phyloP scores from a whole-genome alignment of 1,284 basidiomycete species.

The Serendipita sp. region DNA sequence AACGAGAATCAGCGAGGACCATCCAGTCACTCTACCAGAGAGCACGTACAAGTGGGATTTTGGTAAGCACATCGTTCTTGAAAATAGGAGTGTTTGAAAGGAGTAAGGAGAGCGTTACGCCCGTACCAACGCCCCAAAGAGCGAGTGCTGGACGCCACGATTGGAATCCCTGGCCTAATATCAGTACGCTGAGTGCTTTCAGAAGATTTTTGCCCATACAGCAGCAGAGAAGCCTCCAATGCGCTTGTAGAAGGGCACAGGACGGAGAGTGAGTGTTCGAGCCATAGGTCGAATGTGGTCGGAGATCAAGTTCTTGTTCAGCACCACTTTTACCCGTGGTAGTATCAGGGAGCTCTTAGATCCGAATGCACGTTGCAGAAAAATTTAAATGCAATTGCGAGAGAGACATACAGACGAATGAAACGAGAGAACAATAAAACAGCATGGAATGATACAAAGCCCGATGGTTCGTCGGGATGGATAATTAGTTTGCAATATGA shows the following conservation, averaged over 20 bases:
- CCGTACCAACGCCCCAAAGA: constrained; percentile 55
- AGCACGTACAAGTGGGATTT: constrained; percentile 40
- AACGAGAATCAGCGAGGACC: constrained; percentile 1
- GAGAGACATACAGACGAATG: too few species aligned
- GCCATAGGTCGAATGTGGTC: not conserved
- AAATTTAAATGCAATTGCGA: too few species aligned
- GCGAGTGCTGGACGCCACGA: constrained; percentile 45
- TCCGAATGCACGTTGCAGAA: too few species aligned
- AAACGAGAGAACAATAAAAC: too few species aligned
- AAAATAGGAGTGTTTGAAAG: constrained; percentile 56
- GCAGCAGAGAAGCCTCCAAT: not conserved
- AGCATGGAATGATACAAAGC: too few species aligned
- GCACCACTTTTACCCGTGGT: too few species aligned
- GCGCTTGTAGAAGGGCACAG: not conserved
- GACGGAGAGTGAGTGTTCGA: not conserved
- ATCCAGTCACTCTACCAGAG: not conserved
- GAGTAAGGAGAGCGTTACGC: constrained; percentile 48
- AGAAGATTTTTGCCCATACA: too few species aligned
- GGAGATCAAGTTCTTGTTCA: not conserved
- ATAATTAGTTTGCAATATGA: too few species aligned
- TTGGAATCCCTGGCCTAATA: constrained; percentile 30
- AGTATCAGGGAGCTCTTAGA: too few species aligned
- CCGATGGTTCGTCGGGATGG: too few species aligned
- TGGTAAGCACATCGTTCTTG: constrained; percentile 41
- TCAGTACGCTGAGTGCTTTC: too few species aligned